These are phyloP conservation scores for Bipolaris cookei DNA, from an alignment of 2,329 filamentous ascomycete genomes.

Conservation along the genomic window DNA sequence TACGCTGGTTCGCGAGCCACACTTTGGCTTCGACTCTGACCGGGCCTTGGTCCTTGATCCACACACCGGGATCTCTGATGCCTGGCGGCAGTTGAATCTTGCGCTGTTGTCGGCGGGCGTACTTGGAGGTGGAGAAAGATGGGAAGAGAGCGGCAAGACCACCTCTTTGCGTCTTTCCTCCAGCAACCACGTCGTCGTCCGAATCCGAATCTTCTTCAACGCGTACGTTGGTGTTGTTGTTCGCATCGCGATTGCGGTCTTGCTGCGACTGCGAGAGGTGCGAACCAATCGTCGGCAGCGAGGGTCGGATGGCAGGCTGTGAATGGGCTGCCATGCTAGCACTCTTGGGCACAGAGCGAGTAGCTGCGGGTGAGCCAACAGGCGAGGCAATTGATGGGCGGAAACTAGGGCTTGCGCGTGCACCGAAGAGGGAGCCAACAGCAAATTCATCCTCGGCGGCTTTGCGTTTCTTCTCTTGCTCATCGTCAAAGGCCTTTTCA, in stretches of 20 bases:
- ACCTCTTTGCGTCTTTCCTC: constrained; percentile 58
- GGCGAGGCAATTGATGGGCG: constrained; percentile 68
- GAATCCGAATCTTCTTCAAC: constrained; percentile 56
- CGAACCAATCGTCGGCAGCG: constrained; percentile 24
- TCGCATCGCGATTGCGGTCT: neutral
- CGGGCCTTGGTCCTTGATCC: constrained; percentile 94
- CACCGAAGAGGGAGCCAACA: constrained; percentile 83
- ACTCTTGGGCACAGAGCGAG: constrained; percentile 33
- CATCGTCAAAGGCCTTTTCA: constrained; percentile 85
- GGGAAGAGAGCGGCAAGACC: constrained; percentile 76
- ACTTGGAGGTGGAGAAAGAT: constrained; percentile 78
- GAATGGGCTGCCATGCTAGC: constrained; percentile 29
- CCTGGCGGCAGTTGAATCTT: constrained; percentile 75
- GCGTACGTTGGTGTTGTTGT: constrained; percentile 41
- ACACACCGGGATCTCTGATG: constrained; percentile 80
- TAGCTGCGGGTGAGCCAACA: constrained; percentile 63
- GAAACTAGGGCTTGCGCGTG: constrained; percentile 52
- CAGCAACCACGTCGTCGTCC: constrained; percentile 54
- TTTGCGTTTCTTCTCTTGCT: constrained; percentile 82
- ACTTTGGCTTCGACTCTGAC: constrained; percentile 96
- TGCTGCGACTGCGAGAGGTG: constrained; percentile 17
- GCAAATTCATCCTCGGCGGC: constrained; percentile 85
- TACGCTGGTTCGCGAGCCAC: constrained; percentile 97
- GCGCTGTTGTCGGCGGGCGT: constrained; percentile 59
- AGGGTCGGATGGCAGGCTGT: constrained; percentile 25